Percentiles rank a stretch among this genome's conserved stretches.
Evolutionary conservation across 768 basidiomycete genomes (phyloP).

Genomic region (Podaxis mareebaensis): DNA sequence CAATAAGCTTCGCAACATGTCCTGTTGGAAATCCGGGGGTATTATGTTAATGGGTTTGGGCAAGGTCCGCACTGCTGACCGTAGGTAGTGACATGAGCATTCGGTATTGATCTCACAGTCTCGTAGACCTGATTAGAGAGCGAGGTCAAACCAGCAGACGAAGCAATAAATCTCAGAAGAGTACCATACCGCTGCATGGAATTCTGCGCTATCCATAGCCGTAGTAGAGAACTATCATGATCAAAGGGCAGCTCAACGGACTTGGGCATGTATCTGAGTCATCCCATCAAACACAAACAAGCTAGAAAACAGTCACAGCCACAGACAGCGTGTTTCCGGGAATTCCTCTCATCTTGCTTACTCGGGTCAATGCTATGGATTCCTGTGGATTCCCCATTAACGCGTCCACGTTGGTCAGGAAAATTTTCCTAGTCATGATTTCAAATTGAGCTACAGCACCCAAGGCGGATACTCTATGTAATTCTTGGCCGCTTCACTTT

Average conservation of each 20-base stretch:
- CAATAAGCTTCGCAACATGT: constrained; percentile 77
- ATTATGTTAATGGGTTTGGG: background rate
- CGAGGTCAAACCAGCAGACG: background rate
- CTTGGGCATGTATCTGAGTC: too few species aligned
- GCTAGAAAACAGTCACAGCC: too few species aligned
- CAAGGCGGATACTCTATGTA: too few species aligned
- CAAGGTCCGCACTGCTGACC: constrained; percentile 39
- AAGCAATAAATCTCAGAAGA: background rate
- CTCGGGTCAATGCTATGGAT: too few species aligned
- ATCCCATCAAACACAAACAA: too few species aligned
- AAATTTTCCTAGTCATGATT: too few species aligned
- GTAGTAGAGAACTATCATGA: background rate
- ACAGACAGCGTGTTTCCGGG: too few species aligned
- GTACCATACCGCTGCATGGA: constrained; percentile 34
- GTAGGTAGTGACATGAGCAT: constrained; percentile 71
- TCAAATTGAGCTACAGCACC: too few species aligned
- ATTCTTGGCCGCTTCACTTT: too few species aligned
- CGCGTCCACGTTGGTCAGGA: too few species aligned
- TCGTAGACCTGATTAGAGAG: constrained; percentile 60
- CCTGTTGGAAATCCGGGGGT: constrained; percentile 38
- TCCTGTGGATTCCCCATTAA: too few species aligned
- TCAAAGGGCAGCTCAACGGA: constrained; percentile 48
- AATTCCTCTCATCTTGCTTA: too few species aligned
- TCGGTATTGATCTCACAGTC: constrained; percentile 69
- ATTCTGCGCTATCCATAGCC: constrained; percentile 35